phyloP scores from a whole-genome alignment of 1,284 basidiomycete species.

The Irpex sp. region DNA sequence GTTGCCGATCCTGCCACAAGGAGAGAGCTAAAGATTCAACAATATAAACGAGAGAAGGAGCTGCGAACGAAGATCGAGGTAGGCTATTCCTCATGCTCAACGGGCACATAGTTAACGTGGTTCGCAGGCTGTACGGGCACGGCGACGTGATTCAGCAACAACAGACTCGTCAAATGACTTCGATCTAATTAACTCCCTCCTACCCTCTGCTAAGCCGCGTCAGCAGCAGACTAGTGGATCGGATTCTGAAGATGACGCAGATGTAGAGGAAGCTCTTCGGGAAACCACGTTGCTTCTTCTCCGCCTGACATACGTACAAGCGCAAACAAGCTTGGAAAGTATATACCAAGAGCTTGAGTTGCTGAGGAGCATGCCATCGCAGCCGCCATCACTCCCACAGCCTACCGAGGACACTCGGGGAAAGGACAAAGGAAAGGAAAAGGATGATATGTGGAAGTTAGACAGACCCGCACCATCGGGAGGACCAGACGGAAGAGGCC shows the following conservation, averaged over 20 bases:
- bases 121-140: slow-evolving; percentile 49
- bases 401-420: slow-evolving; percentile 33
- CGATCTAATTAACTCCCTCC: slow-evolving; percentile 58
- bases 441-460: slow-evolving; percentile 74
- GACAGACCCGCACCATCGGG: slow-evolving; percentile 45
- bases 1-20: slow-evolving; percentile 64
- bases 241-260: slow-evolving; percentile 56
- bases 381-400: slow-evolving; percentile 20
- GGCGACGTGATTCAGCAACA: slow-evolving; percentile 37
- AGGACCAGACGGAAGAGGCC: slow-evolving; percentile 48
- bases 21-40: slow-evolving; percentile 84
- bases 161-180: slow-evolving; percentile 42
- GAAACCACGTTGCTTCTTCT: slow-evolving; percentile 69
- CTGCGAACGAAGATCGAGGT: slow-evolving; percentile 70
- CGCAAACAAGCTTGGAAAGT: slow-evolving; percentile 65
- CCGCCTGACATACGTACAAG: slow-evolving; percentile 69
- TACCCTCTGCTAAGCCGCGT: slow-evolving; percentile 31
- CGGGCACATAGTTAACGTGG: neutral
- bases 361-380: slow-evolving; percentile 51
- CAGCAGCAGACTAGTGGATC: slow-evolving; percentile 27
- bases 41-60: slow-evolving; percentile 83
- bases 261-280: slow-evolving; percentile 63
- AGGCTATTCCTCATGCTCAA: neutral
- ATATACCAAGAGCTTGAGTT: slow-evolving; percentile 76
- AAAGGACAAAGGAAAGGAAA: slow-evolving; percentile 32